Evolutionary conservation across 2,329 filamentous ascomycete species (phyloP).

Genomic region (Cladosporium velox): DNA sequence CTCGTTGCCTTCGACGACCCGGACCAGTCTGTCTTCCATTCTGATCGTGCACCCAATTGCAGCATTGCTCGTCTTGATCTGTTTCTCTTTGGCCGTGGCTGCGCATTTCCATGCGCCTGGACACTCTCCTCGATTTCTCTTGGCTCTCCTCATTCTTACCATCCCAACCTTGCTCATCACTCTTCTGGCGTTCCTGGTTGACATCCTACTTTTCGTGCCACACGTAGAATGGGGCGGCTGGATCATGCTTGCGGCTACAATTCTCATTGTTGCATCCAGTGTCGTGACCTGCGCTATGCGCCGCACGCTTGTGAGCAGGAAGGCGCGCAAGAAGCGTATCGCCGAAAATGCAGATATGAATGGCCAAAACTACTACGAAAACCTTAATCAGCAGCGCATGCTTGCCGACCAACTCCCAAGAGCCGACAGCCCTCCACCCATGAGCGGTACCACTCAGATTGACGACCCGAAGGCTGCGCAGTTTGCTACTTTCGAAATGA

Average conservation of each 20-base stretch:
- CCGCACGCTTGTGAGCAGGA: slow-evolving; percentile 83
- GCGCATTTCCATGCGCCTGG: slow-evolving; percentile 86
- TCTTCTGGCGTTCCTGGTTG: slow-evolving; percentile 85
- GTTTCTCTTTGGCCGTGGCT: slow-evolving; percentile 74
- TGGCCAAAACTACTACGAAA: slow-evolving; percentile 80
- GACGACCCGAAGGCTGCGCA: slow-evolving; percentile 56
- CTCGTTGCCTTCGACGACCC: slow-evolving; percentile 64
- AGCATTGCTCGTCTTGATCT: slow-evolving; percentile 79
- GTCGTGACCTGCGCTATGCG: slow-evolving; percentile 94
- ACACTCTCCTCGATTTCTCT: slow-evolving; percentile 85
- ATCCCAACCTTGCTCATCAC: slow-evolving; percentile 82
- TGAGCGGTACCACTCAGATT: slow-evolving; percentile 54
- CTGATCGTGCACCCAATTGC: slow-evolving; percentile 92
- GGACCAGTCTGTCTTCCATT: slow-evolving; percentile 76
- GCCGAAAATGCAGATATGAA: slow-evolving; percentile 97
- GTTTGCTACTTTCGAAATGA: slow-evolving; percentile 66
- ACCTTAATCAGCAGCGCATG: slow-evolving; percentile 47
- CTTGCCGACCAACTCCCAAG: slow-evolving; percentile 42
- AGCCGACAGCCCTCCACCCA: slow-evolving; percentile 56
- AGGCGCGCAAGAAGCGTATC: slow-evolving; percentile 89
- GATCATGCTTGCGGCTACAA: slow-evolving; percentile 84
- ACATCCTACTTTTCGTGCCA: slow-evolving; percentile 91
- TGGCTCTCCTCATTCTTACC: slow-evolving; percentile 81
- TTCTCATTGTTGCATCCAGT: slow-evolving; percentile 77
- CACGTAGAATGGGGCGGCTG: slow-evolving; percentile 94